Percentiles rank a stretch among this genome's conserved stretches.
Conservation (phyloP, 2,329 filamentous ascomycete species). For the Cladorrhinum sp. region DNA sequence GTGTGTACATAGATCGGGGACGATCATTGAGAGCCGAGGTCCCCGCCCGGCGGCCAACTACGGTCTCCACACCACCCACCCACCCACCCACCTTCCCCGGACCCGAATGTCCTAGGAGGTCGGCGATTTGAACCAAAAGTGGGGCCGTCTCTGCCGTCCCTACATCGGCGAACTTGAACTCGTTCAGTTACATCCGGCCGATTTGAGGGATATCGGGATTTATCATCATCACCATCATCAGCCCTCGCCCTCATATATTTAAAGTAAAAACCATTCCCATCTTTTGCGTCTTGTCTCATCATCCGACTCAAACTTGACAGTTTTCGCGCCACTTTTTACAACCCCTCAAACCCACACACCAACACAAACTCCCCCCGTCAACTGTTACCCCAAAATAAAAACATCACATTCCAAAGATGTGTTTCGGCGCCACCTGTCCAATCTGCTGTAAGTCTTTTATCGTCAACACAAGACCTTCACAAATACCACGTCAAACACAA, state of each 20-base stretch:
- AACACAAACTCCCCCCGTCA: no score
- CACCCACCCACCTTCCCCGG: neutral
- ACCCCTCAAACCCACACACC: neutral
- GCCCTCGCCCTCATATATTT: no score
- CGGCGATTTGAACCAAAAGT: neutral
- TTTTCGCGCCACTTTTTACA: neutral
- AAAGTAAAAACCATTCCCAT: no score
- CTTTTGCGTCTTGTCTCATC: no score
- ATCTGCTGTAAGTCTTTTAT: conserved; percentile 41
- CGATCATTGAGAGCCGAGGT: neutral
- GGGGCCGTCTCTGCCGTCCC: neutral
- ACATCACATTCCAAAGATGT: conserved; percentile 38
- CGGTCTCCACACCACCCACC: neutral
- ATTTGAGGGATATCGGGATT: neutral
- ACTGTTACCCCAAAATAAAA: neutral
- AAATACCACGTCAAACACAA: no score
- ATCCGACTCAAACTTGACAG: no score
- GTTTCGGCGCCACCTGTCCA: conserved; percentile 39
- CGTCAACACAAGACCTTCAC: no score
- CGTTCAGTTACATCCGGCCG: neutral
- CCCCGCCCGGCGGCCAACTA: neutral
- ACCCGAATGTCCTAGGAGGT: neutral
- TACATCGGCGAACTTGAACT: neutral
- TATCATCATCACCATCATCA: neutral
- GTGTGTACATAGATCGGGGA: no score